A percentile compares a stretch with the other conserved stretches of the same genome.
phyloP scores from a whole-genome alignment of 2,329 filamentous ascomycete species.

The Basipetospora chlamydospora region DNA sequence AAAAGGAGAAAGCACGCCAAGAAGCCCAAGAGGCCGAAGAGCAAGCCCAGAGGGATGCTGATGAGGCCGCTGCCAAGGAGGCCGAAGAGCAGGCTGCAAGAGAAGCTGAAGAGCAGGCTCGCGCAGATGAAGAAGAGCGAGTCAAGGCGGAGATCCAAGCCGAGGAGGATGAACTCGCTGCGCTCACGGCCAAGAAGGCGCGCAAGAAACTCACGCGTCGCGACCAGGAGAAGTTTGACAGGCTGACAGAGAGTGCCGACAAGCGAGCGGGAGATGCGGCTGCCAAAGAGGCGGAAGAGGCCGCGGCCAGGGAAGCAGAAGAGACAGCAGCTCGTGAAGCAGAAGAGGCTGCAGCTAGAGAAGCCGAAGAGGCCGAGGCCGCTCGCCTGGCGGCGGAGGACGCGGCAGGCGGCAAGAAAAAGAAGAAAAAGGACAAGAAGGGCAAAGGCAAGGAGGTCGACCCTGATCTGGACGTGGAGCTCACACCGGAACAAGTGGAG shows the following conservation, averaged over 20 bases:
- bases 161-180: conserved; percentile 22
- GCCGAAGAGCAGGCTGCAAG: conserved; percentile 23
- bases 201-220: conserved; percentile 32
- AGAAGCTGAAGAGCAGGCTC: conserved; percentile 14
- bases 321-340: conserved; percentile 16
- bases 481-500: conserved; percentile 27
- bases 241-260: conserved; percentile 19
- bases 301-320: conserved; percentile 15
- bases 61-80: conserved; percentile 34
- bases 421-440: conserved; percentile 10
- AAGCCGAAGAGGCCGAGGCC: conserved; percentile 20
- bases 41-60: conserved; percentile 28
- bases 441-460: conserved; percentile 15
- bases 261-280: conserved; percentile 26
- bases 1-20: conserved; percentile 6
- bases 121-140: conserved; percentile 8
- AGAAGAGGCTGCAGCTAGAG: conserved; percentile 16
- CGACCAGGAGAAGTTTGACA: conserved; percentile 28
- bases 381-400: too few species aligned
- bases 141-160: conserved; percentile 10
- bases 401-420: too few species aligned
- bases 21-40: conserved; percentile 13
- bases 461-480: conserved; percentile 13
- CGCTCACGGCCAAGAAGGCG: conserved; percentile 31
- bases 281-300: conserved; percentile 9